Conservation (phyloP, 192 early-diverging fungal genomes). For the Mortierella alpina region DNA sequence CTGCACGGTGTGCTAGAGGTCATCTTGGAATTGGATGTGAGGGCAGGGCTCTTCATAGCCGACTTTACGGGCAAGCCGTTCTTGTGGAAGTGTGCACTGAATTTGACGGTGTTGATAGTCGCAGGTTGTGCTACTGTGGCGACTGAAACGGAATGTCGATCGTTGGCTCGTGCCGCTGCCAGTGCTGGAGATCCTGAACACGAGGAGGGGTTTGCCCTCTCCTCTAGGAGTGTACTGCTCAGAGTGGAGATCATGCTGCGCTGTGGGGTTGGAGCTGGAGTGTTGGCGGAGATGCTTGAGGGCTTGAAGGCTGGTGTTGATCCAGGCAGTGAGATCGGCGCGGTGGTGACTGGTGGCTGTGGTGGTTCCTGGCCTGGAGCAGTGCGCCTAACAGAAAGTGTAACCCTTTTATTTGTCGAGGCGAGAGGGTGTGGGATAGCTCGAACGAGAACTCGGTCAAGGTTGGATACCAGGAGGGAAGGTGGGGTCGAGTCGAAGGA, state of each 20-base stretch:
- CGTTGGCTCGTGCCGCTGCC: too few species aligned
- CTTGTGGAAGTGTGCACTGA: constrained; percentile 36
- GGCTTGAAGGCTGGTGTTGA: constrained; percentile 5
- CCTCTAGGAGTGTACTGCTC: constrained; percentile 14
- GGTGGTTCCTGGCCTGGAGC: not conserved
- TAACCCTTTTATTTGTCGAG: constrained; percentile 48
- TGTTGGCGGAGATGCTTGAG: constrained; percentile 21
- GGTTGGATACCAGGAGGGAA: constrained; percentile 24
- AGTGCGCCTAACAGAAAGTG: constrained; percentile 36
- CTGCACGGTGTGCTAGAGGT: constrained; percentile 2
- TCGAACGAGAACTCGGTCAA: constrained; percentile 41
- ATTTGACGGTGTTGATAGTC: constrained; percentile 6
- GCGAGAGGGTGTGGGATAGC: constrained; percentile 39
- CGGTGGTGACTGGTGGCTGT: not conserved
- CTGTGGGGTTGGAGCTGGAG: constrained; percentile 25
- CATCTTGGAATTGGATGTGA: not conserved
- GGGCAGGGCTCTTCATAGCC: constrained; percentile 33
- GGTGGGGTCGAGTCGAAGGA: constrained; percentile 30
- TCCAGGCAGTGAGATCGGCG: not conserved
- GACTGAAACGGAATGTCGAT: not conserved
- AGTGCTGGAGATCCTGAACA: not conserved
- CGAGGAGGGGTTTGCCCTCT: constrained; percentile 2
- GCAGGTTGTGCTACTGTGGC: constrained; percentile 7
- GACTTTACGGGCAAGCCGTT: constrained; percentile 49
- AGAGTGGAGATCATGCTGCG: constrained; percentile 23